Percentiles rank a stretch among this genome's conserved stretches.
phyloP scores from a whole-genome alignment of 768 basidiomycete species.

The Xerocomus spinulosus region DNA sequence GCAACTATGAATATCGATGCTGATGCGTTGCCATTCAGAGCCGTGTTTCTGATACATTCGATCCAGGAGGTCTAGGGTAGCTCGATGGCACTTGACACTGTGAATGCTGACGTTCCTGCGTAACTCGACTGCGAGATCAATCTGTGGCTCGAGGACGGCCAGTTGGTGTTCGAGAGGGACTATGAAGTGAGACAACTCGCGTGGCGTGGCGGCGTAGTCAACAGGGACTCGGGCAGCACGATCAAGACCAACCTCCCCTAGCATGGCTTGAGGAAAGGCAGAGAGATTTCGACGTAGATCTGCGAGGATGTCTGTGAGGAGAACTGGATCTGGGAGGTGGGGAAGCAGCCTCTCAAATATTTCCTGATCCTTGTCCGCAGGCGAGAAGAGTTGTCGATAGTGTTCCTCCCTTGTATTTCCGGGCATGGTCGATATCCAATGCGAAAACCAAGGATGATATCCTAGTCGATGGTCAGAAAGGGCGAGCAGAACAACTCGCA shows the following conservation, averaged over 20 bases:
- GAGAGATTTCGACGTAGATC: slow-evolving; percentile 57
- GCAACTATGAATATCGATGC: slow-evolving; percentile 88
- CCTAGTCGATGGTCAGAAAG: too few relatives aligned
- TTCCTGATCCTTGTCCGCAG: slow-evolving; percentile 30
- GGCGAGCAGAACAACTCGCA: slow-evolving; percentile 8
- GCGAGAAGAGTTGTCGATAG: slow-evolving; percentile 67
- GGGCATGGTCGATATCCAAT: slow-evolving; percentile 57
- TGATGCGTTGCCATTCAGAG: slow-evolving; percentile 58
- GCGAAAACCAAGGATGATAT: slow-evolving; percentile 92
- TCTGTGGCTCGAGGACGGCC: slow-evolving; percentile 72
- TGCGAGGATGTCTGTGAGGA: slow-evolving; percentile 53
- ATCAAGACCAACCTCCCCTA: slow-evolving; percentile 94
- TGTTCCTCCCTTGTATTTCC: slow-evolving; percentile 59
- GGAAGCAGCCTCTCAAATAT: slow-evolving; percentile 56
- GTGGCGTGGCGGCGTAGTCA: slow-evolving; percentile 44
- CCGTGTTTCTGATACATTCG: slow-evolving; percentile 57
- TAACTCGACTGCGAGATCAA: slow-evolving; percentile 79
- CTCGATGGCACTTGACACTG: slow-evolving; percentile 73
- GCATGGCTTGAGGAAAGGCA: slow-evolving; percentile 66
- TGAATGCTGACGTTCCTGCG: slow-evolving; percentile 80
- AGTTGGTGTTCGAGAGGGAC: slow-evolving; percentile 81
- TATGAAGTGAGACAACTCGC: slow-evolving; percentile 68
- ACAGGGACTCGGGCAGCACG: slow-evolving; percentile 70
- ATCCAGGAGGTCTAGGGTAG: slow-evolving; percentile 61
- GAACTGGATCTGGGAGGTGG: slow-evolving; percentile 66